These are phyloP conservation scores for Meyerozyma smithsonii DNA, from an alignment of 1,139 yeast species.

Conservation along the genomic window DNA sequence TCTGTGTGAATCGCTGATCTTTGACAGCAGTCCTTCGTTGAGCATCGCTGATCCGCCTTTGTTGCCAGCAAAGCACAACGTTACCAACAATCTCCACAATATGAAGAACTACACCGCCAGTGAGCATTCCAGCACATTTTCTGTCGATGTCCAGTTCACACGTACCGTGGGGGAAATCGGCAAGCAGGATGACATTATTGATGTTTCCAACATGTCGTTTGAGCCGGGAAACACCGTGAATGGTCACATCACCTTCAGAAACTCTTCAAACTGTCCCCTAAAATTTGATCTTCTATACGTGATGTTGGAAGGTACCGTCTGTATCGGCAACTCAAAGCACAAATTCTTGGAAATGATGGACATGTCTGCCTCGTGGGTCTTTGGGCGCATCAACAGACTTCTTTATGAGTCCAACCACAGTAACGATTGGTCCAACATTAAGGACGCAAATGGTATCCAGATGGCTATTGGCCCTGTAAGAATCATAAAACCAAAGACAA, in stretches of 20 bases:
- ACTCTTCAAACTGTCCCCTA: not conserved
- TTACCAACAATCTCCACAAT: not conserved
- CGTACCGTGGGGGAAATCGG: not conserved
- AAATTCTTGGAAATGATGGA: slow-evolving; percentile 1
- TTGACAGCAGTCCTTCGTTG: not conserved
- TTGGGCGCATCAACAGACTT: slow-evolving; percentile 1
- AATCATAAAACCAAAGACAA: not conserved
- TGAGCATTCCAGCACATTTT: not conserved
- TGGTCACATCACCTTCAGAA: not conserved
- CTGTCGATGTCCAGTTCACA: not conserved
- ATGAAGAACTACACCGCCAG: not conserved
- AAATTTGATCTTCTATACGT: not conserved
- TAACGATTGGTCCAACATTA: slow-evolving; percentile 1
- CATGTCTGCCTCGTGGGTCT: slow-evolving; percentile 1
- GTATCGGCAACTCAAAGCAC: not conserved
- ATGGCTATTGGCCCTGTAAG: slow-evolving; percentile 1
- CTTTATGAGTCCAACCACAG: not conserved
- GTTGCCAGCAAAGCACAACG: not conserved
- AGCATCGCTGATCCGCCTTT: not conserved
- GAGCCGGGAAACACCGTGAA: not conserved
- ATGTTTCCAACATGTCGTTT: not conserved
- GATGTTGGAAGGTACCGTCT: not conserved
- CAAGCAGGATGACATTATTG: not conserved
- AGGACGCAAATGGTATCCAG: not conserved
- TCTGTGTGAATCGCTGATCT: not conserved